Evolutionary conservation across 176 grass and related monocot species (phyloP).

Genomic region (Ensete glaucum): DNA sequence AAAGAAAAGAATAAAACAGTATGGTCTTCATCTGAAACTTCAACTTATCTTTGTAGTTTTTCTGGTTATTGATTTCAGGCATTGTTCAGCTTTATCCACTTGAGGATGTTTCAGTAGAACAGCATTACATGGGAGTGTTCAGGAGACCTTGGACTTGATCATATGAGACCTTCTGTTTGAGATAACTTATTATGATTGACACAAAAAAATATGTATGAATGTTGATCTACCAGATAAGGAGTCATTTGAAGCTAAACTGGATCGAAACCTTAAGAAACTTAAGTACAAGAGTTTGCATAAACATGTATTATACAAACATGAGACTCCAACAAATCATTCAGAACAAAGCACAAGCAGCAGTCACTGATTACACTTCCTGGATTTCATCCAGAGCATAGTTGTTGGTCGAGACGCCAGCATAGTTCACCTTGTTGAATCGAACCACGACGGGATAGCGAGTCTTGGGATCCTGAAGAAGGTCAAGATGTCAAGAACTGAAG

Average conservation of each 20-base stretch:
- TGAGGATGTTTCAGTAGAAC: too few species aligned
- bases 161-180: too few species aligned
- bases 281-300: neutral
- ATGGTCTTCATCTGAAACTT: too few species aligned
- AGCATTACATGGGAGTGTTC: too few species aligned
- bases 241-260: neutral
- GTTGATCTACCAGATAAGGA: too few species aligned
- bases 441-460: slow-evolving; percentile 9
- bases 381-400: slow-evolving; percentile 10
- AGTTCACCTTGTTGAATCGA: slow-evolving; percentile 9
- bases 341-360: neutral
- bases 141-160: too few species aligned
- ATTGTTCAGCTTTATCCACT: too few species aligned
- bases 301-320: neutral
- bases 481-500: neutral
- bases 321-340: neutral
- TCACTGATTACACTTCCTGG: neutral
- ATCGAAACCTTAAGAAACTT: neutral
- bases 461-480: neutral
- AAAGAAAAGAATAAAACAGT: too few species aligned
- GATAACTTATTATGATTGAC: too few species aligned
- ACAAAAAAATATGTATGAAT: too few species aligned
- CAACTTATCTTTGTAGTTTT: too few species aligned
- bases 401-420: slow-evolving; percentile 5
- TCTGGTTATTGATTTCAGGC: too few species aligned